Base-by-base conservation (phyloP, 2,329 filamentous ascomycete species). In the Thermothelomyces thermophilus region DNA sequence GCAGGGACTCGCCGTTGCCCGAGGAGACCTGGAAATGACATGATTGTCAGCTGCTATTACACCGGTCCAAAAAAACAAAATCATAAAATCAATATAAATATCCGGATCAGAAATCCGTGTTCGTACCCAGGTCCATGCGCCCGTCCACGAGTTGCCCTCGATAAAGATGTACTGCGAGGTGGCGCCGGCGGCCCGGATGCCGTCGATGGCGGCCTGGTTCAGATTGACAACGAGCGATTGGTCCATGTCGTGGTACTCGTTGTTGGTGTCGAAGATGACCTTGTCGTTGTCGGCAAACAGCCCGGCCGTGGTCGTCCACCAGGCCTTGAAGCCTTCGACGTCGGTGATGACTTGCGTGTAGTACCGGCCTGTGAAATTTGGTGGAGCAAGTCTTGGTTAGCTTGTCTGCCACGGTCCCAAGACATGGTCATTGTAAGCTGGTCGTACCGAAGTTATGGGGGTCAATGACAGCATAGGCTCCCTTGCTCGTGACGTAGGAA, bases 191-290 rank as follows among this genome's bases (percentile, higher is more conserved):
- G 65, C 73, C 37, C 80, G 79, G 64, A 84, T 82, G 56, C 73
- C 78, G 60, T 82, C 63, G 58, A 84, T 82, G 52, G 80, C 80
- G 14, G 77, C 79, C 63, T 84, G 80, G 72, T 83, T 84, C 40
- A 84, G 75, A 55, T 74, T 64, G 10, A 76, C 66, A 11, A 83
- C 79, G 7, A 82, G 72, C 2, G 63, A 63, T 63, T 82, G 76
- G 58, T 80, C 75, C 73, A 83, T 80, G 63, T 75, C 74, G 62
- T 84, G 71, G 64, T 79, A 83, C 69, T 84, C 80, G 65, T 84
- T 84, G 73, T 83, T 83, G 56, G 77, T 82, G 65, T 83, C 79
- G 54, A 83, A 83, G 60, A 83, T 73, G 60, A 83, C 79, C 33
- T 71, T 69, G 37, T 66, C 58, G 65, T 84, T 79, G 61, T 62